These are phyloP conservation scores for Pharnaceum exiguum DNA, from an alignment of 148 eudicot genomes.

Conservation along the genomic window DNA sequence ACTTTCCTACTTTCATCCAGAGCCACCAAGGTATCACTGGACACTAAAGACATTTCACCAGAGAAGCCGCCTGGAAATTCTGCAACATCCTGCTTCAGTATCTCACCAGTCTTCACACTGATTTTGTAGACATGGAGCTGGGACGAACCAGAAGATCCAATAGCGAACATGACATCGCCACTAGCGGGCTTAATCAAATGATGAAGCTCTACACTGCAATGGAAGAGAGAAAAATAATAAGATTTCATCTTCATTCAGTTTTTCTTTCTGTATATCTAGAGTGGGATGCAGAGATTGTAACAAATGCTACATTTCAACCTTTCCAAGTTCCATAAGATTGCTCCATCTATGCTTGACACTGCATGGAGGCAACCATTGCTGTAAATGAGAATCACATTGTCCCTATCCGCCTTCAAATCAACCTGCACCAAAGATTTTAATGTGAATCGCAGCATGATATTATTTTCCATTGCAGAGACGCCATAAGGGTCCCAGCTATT, in stretches of 20 bases:
- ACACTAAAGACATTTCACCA: slow-evolving; percentile 54
- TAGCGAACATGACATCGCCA: slow-evolving; percentile 53
- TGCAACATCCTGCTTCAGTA: slow-evolving; percentile 48
- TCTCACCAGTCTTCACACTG: slow-evolving; percentile 62
- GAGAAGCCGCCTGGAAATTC: slow-evolving; percentile 58
- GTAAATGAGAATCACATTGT: slow-evolving; percentile 57
- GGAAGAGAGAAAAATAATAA: slow-evolving; percentile 3
- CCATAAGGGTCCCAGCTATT: neutral
- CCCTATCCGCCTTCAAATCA: slow-evolving; percentile 66
- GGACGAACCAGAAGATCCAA: slow-evolving; percentile 56
- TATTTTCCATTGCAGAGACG: neutral
- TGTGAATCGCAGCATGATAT: slow-evolving; percentile 1
- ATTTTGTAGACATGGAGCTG: slow-evolving; percentile 51
- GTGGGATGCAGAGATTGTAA: neutral
- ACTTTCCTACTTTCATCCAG: slow-evolving; percentile 58
- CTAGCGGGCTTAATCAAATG: slow-evolving; percentile 63
- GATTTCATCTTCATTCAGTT: neutral
- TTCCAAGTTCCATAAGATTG: slow-evolving; percentile 71
- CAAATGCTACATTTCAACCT: slow-evolving; percentile 38
- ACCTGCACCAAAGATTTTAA: slow-evolving; percentile 38
- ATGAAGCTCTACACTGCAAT: slow-evolving; percentile 65
- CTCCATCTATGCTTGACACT: slow-evolving; percentile 89
- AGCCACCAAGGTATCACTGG: slow-evolving; percentile 58
- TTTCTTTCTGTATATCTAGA: neutral
- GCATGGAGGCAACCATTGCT: slow-evolving; percentile 78